phyloP scores from a whole-genome alignment of 495 filamentous ascomycete genomes.

The Aspergillus leporis region DNA sequence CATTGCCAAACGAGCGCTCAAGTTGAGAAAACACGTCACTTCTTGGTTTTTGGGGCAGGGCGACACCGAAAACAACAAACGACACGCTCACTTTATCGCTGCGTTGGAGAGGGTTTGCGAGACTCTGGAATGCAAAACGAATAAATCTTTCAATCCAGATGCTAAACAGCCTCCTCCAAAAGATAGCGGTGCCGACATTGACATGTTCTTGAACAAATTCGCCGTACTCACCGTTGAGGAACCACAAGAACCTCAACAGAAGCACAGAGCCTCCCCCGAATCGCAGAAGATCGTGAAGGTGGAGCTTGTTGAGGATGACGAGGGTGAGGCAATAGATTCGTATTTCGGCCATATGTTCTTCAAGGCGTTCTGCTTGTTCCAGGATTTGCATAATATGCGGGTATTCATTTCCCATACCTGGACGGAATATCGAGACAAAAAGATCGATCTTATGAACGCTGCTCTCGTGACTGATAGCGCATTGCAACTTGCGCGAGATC shows the following conservation, averaged over 20 bases:
- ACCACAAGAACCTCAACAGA: conserved; percentile 23
- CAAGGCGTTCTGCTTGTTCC: conserved; percentile 29
- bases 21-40: conserved; percentile 31
- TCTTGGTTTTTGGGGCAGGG: conserved; percentile 33
- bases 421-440: conserved; percentile 32
- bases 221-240: conserved; percentile 36
- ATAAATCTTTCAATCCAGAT: conserved; percentile 19
- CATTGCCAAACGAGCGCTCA: conserved; percentile 31
- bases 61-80: conserved; percentile 19
- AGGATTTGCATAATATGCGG: conserved; percentile 29
- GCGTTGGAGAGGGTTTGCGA: conserved; percentile 30
- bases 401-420: conserved; percentile 29
- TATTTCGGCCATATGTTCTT: conserved; percentile 26
- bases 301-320: conserved; percentile 25
- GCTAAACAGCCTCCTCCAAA: conserved; percentile 18
- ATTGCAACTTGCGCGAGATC: conserved; percentile 27
- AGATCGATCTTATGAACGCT: conserved; percentile 34
- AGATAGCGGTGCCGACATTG: conserved; percentile 15
- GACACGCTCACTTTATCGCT: conserved; percentile 32
- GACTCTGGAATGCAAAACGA: conserved; percentile 29
- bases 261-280: conserved; percentile 12
- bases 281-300: conserved; percentile 29
- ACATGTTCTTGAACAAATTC: conserved; percentile 30
- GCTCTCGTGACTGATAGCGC: conserved; percentile 35
- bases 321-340: conserved; percentile 22